Evolutionary conservation across 768 basidiomycete species (phyloP).

Genomic region (Lyophyllum semitale): DNA sequence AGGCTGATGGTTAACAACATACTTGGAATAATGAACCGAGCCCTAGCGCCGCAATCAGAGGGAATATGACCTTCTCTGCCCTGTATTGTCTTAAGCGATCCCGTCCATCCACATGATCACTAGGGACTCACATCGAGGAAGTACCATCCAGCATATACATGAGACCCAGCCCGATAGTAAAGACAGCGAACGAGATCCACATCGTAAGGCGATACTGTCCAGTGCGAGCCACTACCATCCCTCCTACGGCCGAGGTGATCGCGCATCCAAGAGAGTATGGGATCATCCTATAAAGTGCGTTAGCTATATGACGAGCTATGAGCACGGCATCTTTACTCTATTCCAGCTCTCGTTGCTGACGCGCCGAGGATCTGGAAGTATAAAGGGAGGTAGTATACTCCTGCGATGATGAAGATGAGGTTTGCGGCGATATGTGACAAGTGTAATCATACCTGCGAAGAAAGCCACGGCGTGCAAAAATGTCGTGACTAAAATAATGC

Average conservation of each 20-base stretch:
- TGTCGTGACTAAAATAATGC: slow-evolving; percentile 52
- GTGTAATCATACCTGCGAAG: slow-evolving; percentile 44
- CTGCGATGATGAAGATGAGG: slow-evolving; percentile 21
- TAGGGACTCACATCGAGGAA: slow-evolving; percentile 48
- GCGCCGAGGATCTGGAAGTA: slow-evolving; percentile 81
- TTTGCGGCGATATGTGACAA: not conserved
- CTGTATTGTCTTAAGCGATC: slow-evolving; percentile 31
- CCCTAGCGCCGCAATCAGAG: slow-evolving; percentile 67
- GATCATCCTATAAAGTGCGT: slow-evolving; percentile 55
- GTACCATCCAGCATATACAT: slow-evolving; percentile 67
- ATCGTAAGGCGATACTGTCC: slow-evolving; percentile 63
- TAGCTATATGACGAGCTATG: not conserved
- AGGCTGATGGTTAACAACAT: slow-evolving; percentile 6
- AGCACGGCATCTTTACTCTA: slow-evolving; percentile 47
- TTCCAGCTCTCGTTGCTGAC: slow-evolving; percentile 69
- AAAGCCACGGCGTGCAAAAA: slow-evolving; percentile 70
- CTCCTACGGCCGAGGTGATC: slow-evolving; percentile 53
- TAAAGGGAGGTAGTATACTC: slow-evolving; percentile 70
- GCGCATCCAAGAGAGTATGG: slow-evolving; percentile 68
- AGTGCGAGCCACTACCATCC: slow-evolving; percentile 56
- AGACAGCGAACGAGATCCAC: slow-evolving; percentile 59
- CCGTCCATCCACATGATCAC: not conserved
- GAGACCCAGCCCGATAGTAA: slow-evolving; percentile 68
- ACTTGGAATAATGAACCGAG: slow-evolving; percentile 68
- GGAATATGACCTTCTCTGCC: slow-evolving; percentile 64